Percentiles rank a stretch among this genome's conserved stretches.
Conservation (phyloP, 176 grass and related monocot genomes). For the Eleusine indica region DNA sequence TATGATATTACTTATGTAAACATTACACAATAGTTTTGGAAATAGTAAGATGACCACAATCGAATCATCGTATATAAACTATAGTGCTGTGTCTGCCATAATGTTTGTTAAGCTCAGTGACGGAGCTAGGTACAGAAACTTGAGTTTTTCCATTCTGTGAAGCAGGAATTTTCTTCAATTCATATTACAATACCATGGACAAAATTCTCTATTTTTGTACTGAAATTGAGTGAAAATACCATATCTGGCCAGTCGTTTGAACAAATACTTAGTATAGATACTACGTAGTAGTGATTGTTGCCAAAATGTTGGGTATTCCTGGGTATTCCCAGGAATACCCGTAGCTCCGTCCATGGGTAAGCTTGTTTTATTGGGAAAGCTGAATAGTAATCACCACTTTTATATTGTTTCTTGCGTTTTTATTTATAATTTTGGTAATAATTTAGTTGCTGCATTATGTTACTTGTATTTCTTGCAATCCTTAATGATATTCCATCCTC, state of each 20-base stretch:
- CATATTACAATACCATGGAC: too few relatives aligned
- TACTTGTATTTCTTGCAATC: slow-evolving; percentile 7
- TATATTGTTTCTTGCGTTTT: background rate
- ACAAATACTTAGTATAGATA: too few relatives aligned
- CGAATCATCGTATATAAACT: background rate
- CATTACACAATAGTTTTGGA: background rate
- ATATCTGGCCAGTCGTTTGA: too few relatives aligned
- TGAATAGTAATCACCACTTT: background rate
- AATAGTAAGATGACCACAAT: background rate
- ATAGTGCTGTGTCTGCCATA: background rate
- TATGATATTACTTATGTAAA: background rate
- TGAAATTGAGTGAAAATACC: too few relatives aligned
- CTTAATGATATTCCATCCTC: background rate
- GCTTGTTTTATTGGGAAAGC: slow-evolving; percentile 20
- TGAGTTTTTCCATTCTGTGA: too few relatives aligned
- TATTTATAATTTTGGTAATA: background rate
- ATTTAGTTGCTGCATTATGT: slow-evolving; percentile 9
- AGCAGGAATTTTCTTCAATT: too few relatives aligned
- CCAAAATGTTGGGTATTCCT: too few relatives aligned
- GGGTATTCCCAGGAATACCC: too few relatives aligned
- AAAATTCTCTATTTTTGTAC: too few relatives aligned
- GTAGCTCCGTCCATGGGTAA: background rate
- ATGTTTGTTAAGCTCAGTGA: slow-evolving; percentile 27
- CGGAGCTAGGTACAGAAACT: too few relatives aligned
- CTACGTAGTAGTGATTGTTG: too few relatives aligned